Evolutionary conservation across 2,329 filamentous ascomycete species (phyloP), one percentile per base, ranked within the genome.

Genomic region (Talaromyces albobiverticillius): DNA sequence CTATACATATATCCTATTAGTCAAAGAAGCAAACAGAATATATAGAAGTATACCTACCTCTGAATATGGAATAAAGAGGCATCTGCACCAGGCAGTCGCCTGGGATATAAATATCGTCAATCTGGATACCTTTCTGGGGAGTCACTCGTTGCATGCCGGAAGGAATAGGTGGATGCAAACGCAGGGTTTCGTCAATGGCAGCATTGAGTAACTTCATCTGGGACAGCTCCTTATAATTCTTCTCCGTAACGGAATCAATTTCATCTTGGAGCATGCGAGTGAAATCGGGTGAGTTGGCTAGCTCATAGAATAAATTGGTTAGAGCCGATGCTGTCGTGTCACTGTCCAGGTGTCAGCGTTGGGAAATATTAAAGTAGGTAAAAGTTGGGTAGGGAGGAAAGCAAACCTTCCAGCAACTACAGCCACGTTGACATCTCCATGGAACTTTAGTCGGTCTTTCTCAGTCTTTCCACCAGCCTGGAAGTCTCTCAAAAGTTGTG

Each of bases 111-210:
- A 45, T 46, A n/a, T 61, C 57, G 22, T 38, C 46, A 14, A 58
- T 25, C 42, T 26, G 50, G 10, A 56, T 20, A 5, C 56, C 56
- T 22, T 52, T 40, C 11, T 60, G 68, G 0, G 73, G 68, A 18
- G 50, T 53, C n/a, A 66, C 45, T 1, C 73, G 64, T 40, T 71
- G 68, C 2, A 76, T 60, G 0, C 62, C 62, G 3, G 73, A 54
- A 11, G 49, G 49, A 29, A 53, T 13, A 32, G 54, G 31, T 16
- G 54, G 54, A 40, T 56, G 54, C 36, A 56, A 46, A 54, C 71
- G 73, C 23, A 56, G 40, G 31, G 54, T 53, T 56, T 56, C 54
- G 2, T 56, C 50, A 43, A 56, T 53, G 8, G 49, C 45, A 6
- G 54, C 54, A 16, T 47, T 53, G 3, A 47, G 75, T 56, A 55